A percentile compares a stretch with the other conserved stretches of the same genome.
Conservation (phyloP, 345 rosid genomes). For the Brassica incana region DNA sequence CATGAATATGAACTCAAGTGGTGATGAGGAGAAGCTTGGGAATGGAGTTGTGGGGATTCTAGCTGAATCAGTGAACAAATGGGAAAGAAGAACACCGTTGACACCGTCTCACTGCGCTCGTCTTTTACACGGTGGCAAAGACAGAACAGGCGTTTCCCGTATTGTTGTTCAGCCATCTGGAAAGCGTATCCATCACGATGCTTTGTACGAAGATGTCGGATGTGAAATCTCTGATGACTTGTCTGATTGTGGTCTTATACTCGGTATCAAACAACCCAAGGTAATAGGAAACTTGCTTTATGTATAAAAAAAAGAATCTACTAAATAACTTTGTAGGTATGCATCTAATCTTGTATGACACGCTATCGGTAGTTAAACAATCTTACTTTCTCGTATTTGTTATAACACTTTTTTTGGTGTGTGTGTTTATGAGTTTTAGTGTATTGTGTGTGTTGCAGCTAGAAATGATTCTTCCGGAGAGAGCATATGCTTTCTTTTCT, state of each 20-base stretch:
- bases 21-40: constrained; percentile 51
- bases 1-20: constrained; percentile 4
- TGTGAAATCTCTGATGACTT: constrained; percentile 84
- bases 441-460: constrained; percentile 44
- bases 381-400: background rate
- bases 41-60: constrained; percentile 89
- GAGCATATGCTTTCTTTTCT: constrained; percentile 91
- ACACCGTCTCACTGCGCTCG: constrained; percentile 92
- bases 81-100: constrained; percentile 92
- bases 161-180: constrained; percentile 89
- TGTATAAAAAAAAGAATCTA: background rate
- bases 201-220: constrained; percentile 74
- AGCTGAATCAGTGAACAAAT: constrained; percentile 74
- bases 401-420: background rate
- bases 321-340: background rate
- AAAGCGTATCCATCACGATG: constrained; percentile 85
- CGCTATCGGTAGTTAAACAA: background rate
- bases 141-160: constrained; percentile 67
- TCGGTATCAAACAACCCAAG: constrained; percentile 88
- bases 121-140: constrained; percentile 70
- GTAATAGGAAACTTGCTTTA: constrained; percentile 26
- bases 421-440: background rate
- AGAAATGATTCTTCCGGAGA: constrained; percentile 72
- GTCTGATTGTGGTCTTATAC: constrained; percentile 80
- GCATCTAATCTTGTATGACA: background rate